These are phyloP conservation scores for Talaromyces thailandensis DNA, from an alignment of 495 filamentous ascomycete genomes.

Conservation along the genomic window DNA sequence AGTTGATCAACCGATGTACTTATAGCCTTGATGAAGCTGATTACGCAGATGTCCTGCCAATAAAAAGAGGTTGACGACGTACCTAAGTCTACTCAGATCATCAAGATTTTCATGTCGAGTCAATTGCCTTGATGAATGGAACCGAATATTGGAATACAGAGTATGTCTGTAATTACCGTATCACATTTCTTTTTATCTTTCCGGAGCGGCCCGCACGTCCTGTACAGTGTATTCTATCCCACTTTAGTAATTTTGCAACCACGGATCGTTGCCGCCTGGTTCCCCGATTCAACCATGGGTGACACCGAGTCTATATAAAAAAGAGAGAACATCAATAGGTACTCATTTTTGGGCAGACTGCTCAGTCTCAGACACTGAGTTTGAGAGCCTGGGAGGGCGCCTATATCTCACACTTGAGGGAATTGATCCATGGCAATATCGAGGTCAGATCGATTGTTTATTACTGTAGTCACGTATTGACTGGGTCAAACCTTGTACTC, in stretches of 20 bases:
- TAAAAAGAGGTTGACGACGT: background rate
- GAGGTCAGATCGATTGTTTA: background rate
- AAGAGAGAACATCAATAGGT: background rate
- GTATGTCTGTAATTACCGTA: background rate
- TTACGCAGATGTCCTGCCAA: background rate
- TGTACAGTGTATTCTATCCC: slow-evolving; percentile 2
- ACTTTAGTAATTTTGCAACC: background rate
- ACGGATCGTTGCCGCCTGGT: slow-evolving; percentile 5
- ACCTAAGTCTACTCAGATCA: background rate
- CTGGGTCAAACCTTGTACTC: background rate
- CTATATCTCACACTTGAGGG: background rate
- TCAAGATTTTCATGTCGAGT: background rate
- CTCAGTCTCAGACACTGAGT: background rate
- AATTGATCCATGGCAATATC: background rate
- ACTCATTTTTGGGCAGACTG: background rate
- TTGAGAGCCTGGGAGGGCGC: background rate
- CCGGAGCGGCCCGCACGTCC: background rate
- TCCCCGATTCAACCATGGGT: background rate
- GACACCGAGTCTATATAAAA: background rate
- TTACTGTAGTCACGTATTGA: background rate
- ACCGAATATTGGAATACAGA: background rate
- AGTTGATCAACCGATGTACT: background rate
- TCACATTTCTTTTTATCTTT: background rate
- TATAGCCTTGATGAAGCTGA: background rate
- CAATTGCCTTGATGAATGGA: background rate